Conservation (phyloP, 805 yeast genomes). For the Alloascoidea hylecoeti region DNA sequence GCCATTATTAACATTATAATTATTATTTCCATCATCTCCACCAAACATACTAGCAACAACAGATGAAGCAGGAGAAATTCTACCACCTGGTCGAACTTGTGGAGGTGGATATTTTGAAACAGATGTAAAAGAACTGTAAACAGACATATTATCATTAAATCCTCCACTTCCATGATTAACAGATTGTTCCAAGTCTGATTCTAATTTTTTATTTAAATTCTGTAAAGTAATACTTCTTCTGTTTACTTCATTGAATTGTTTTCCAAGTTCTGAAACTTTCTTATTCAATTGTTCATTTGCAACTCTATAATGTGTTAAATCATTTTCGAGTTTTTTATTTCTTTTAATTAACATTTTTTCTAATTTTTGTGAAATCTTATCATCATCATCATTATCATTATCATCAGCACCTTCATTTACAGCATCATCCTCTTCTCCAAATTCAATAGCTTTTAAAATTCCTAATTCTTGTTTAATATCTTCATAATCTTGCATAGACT, state of each 20-base stretch:
- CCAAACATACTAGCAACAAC: slow-evolving; percentile 12
- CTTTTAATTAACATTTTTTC: slow-evolving; percentile 54
- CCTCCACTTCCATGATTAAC: neutral
- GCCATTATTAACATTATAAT: slow-evolving; percentile 7
- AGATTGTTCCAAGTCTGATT: slow-evolving; percentile 40
- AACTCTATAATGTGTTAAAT: slow-evolving; percentile 51
- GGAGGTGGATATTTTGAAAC: slow-evolving; percentile 4
- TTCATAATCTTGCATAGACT: slow-evolving; percentile 54
- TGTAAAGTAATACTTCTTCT: slow-evolving; percentile 5
- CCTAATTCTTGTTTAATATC: slow-evolving; percentile 66
- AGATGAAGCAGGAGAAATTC: slow-evolving; percentile 23
- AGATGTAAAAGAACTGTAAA: slow-evolving; percentile 10
- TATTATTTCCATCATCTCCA: slow-evolving; percentile 9
- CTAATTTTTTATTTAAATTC: slow-evolving; percentile 44
- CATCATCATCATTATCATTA: slow-evolving; percentile 15
- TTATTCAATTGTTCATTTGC: slow-evolving; percentile 32
- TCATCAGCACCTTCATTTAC: slow-evolving; percentile 15
- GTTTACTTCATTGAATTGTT: slow-evolving; percentile 26
- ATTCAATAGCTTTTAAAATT: slow-evolving; percentile 32
- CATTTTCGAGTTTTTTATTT: slow-evolving; percentile 61
- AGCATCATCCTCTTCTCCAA: slow-evolving; percentile 11
- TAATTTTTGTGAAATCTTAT: slow-evolving; percentile 13
- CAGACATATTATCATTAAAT: neutral
- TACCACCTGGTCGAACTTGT: slow-evolving; percentile 13
- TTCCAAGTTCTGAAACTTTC: slow-evolving; percentile 26